These are phyloP conservation scores for Lineolata rhizophorae DNA, from an alignment of 495 filamentous ascomycete genomes.

Conservation along the genomic window DNA sequence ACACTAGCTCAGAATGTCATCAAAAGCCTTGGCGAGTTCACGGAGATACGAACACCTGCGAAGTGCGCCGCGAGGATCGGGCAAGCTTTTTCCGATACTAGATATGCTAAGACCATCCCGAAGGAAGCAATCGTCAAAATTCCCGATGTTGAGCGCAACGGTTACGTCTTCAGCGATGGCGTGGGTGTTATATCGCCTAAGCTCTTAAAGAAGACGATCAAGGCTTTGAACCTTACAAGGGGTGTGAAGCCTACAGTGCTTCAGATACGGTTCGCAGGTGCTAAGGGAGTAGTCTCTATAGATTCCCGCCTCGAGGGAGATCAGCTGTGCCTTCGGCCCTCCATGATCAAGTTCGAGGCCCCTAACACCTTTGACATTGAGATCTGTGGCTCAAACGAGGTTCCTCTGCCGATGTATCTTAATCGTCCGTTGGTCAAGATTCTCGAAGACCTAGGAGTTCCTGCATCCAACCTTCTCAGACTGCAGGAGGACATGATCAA, in stretches of 20 bases:
- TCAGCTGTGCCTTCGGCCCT: constrained; percentile 34
- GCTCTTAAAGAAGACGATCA: constrained; percentile 22
- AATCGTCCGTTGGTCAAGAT: constrained; percentile 69
- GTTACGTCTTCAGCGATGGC: constrained; percentile 55
- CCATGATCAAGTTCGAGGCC: constrained; percentile 65
- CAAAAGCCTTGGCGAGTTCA: constrained; percentile 39
- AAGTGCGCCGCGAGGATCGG: constrained; percentile 65
- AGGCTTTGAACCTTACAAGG: constrained; percentile 21
- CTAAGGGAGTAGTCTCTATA: constrained; percentile 52
- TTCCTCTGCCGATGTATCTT: constrained; percentile 42
- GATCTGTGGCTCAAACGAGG: constrained; percentile 46
- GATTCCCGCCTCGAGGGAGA: constrained; percentile 33
- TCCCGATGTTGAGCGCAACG: constrained; percentile 11
- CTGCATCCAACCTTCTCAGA: constrained; percentile 30
- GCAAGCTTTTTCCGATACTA: constrained; percentile 64
- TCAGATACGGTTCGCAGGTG: constrained; percentile 19
- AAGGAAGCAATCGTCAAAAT: constrained; percentile 12
- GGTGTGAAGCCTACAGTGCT: constrained; percentile 11
- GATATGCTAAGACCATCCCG: constrained; percentile 25
- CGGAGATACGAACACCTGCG: constrained; percentile 38
- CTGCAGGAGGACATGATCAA: constrained; percentile 35
- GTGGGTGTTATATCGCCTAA: constrained; percentile 45
- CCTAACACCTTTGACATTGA: constrained; percentile 33
- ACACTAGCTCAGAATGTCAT: constrained; percentile 31
- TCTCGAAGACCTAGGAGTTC: constrained; percentile 46